Base-by-base conservation (phyloP, 371 early-diverging fungal species). In the Mucor piriformis region DNA sequence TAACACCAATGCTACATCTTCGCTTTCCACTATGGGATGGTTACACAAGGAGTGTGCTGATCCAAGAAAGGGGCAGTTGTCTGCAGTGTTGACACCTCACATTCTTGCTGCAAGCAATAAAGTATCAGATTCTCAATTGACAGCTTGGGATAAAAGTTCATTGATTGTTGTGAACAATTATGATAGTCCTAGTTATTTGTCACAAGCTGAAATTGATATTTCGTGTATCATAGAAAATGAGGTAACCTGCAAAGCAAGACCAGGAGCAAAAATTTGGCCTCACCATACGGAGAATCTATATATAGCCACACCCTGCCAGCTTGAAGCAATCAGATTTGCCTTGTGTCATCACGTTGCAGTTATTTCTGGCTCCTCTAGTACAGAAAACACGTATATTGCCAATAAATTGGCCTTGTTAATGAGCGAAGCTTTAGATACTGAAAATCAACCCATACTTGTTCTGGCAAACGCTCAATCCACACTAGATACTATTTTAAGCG, bases 321-420 rank as follows among this genome's bases (percentile, higher is more conserved):
- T 74, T 0, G 59, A 52, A 1, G 76, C 79, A 1, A 21, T 72
- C 2, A 59, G 69, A 21, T 59, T 69, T 55, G 72, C 70, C 0
- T 13, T 79, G 20, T 63, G 63, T 0, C 72, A 79, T 50, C 68
- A 66, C 1, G 52, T 79, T 15, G 59, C 76, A 15, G 59, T 69
- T 0, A 68, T 79, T 12, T 55, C 74, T 0, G 79, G 79, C 0
- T 57, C 64, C 4, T 52, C 74, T 24, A 76, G 79, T 11, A 72
- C 79, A 5, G 79, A 76, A 0, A 79, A 79, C 29, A 76, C 79
- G 0, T 70, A 47, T 52, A 42, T 79, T 33, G 72, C 71, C 0
- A 35, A 48, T 34, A 76, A 79, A 50, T 20, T 79, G 3, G 63
- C 70, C 0, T 50, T 65, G 16, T 29, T 79, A 7, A 51, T 67